Evolutionary conservation across 1,284 basidiomycete species (phyloP), one percentile per base, ranked within the genome.

Genomic region (Leccinum pallidistipes): DNA sequence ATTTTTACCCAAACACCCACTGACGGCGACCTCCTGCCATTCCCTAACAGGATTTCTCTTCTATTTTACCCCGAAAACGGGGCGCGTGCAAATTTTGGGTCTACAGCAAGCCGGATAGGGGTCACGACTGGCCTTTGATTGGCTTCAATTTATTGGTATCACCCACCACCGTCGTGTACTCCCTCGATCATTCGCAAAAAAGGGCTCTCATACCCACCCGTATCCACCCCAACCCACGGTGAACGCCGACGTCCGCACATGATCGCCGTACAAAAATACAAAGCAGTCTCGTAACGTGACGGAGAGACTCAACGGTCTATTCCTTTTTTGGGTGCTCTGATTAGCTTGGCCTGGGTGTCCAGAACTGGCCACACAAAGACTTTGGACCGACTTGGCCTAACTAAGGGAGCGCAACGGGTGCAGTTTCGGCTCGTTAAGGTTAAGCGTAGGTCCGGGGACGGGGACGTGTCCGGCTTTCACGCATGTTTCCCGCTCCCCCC

Each of bases 21-120:
- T 14, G 43, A 40, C 12, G 32, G 45, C 21, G 31, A 29, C 47
- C 8, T 67, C 7, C 18, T 29, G 55, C 31, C 57, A 24, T 21
- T 49, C 18, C 49, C 11, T 8, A 34, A 43, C 16, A 12, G 27
- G 16, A 7, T 24, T 36, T 31, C 47, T 32, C 45, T 32, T 21
- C 34, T 36, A 18, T 55, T 59, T 16, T 57, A 52, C n/a, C 38
- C 31, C 12, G 10, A 47, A 55, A 50, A 53, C 56, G 56, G 54
- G 40, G 29, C 45, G 7, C 16, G 24, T 45, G 43, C 43, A 45
- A 45, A 6, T 18, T 45, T 45, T 8, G n/a, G 8, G 24, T 14
- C n/a, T 51, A 71, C 67, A 68, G 61, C 68, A 61, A 55, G 36
- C 27, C 38, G n/a, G 49, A 31, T 24, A 34, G 36, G 38, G 5